These are phyloP conservation scores for Cladosporium halotolerans DNA, from an alignment of 2,329 filamentous ascomycete species.

Conservation along the genomic window DNA sequence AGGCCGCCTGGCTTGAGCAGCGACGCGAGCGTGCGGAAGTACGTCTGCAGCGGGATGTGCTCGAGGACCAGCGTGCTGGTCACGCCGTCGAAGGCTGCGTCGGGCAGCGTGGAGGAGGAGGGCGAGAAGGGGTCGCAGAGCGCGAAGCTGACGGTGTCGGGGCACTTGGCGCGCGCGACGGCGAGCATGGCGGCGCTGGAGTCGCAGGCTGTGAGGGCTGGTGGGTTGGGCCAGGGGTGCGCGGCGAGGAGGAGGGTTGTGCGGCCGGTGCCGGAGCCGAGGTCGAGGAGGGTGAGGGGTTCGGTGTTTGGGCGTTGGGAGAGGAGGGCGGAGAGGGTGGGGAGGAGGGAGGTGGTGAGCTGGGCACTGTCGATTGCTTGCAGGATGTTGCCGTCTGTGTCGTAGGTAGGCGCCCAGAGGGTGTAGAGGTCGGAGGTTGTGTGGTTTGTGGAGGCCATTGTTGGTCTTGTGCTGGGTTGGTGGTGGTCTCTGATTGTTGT, in stretches of 20 bases:
- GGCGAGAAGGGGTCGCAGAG: not conserved
- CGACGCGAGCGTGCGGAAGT: conserved; percentile 43
- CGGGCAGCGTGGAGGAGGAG: conserved; percentile 2
- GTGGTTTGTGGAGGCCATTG: not conserved
- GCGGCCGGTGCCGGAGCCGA: conserved; percentile 61
- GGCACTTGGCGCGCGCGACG: conserved; percentile 27
- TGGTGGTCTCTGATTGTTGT: not conserved
- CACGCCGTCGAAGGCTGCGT: conserved; percentile 26
- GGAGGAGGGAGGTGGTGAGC: conserved; percentile 46
- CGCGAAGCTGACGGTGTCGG: not conserved
- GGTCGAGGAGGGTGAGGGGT: conserved; percentile 47
- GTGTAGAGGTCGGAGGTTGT: conserved; percentile 44
- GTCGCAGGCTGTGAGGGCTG: conserved; percentile 1
- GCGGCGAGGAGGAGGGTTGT: conserved; percentile 45
- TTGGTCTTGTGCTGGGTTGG: not conserved
- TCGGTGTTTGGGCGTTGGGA: conserved; percentile 11
- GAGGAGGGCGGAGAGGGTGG: conserved; percentile 1
- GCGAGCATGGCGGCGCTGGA: conserved; percentile 33
- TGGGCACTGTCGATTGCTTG: conserved; percentile 57
- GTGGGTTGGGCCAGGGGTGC: conserved; percentile 7
- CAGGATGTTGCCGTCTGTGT: conserved; percentile 61
- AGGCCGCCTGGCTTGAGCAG: conserved; percentile 43
- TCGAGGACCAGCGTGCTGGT: conserved; percentile 60
- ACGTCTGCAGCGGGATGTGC: conserved; percentile 49
- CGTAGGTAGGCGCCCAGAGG: conserved; percentile 52